Conservation (phyloP, 257 asterid genomes). For the Eustoma russellianum region DNA sequence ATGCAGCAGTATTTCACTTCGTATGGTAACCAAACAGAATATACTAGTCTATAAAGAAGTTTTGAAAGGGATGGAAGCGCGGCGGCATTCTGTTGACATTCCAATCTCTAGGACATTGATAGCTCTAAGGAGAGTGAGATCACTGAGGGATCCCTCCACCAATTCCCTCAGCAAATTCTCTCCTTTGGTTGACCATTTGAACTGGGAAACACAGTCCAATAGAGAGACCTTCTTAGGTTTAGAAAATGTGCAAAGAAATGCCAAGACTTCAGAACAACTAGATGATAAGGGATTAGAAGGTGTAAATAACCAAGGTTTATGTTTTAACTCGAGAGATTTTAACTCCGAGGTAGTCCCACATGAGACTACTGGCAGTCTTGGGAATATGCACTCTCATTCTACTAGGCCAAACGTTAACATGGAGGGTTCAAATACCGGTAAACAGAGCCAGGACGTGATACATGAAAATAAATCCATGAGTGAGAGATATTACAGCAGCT, state of each 20-base stretch:
- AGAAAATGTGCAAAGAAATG: constrained; percentile 19
- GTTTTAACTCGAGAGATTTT: constrained; percentile 18
- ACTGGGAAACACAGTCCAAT: constrained; percentile 62
- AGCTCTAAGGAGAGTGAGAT: constrained; percentile 81
- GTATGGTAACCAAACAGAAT: constrained; percentile 7
- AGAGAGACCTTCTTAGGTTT: constrained; percentile 45
- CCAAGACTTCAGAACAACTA: constrained; percentile 6
- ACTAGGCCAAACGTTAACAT: constrained; percentile 1
- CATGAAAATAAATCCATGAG: constrained; percentile 20
- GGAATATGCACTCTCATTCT: constrained; percentile 10
- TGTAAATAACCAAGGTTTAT: constrained; percentile 21
- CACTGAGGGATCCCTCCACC: constrained; percentile 86
- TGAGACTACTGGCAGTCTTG: constrained; percentile 8
- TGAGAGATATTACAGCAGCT: constrained; percentile 24
- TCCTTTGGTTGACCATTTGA: constrained; percentile 39
- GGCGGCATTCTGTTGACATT: constrained; percentile 80
- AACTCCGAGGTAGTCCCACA: constrained; percentile 13
- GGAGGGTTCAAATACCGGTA: constrained; percentile 6
- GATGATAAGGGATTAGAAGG: constrained; percentile 11
- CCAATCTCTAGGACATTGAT: constrained; percentile 65
- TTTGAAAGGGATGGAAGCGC: constrained; percentile 51
- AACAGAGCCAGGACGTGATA: constrained; percentile 14
- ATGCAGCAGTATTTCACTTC: constrained; percentile 15
- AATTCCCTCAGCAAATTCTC: constrained; percentile 57
- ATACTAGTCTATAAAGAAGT: background rate